Conservation (phyloP, 352 stramenopile species). For the Pythium guiyangense region DNA sequence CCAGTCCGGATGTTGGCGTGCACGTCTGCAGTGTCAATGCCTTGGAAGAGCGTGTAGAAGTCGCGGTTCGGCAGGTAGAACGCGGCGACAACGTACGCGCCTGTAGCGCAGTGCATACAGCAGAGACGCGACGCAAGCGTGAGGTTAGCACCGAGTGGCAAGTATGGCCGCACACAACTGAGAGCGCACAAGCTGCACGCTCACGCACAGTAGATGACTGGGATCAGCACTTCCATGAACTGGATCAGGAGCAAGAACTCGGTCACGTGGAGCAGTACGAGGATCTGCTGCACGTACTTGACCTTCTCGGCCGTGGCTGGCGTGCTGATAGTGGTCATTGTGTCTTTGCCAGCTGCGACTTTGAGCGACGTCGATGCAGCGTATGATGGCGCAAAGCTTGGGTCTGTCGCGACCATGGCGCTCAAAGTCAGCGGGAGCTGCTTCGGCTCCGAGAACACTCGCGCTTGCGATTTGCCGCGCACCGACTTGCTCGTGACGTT, state of each 20-base stretch:
- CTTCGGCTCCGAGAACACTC: constrained; percentile 5
- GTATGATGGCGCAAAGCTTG: not conserved
- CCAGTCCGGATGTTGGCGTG: constrained; percentile 12
- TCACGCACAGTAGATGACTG: constrained; percentile 17
- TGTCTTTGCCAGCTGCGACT: not conserved
- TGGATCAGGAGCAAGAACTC: constrained; percentile 23
- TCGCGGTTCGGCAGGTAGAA: constrained; percentile 20
- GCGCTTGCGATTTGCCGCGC: constrained; percentile 3
- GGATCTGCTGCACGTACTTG: constrained; percentile 10
- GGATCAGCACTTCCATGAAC: constrained; percentile 21
- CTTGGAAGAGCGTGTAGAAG: constrained; percentile 17
- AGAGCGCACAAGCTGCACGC: not conserved
- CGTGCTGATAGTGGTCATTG: no score
- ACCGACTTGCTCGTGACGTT: constrained; percentile 1
- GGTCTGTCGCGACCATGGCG: not conserved
- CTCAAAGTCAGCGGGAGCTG: not conserved
- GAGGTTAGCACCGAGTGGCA: no score
- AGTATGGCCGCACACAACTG: no score
- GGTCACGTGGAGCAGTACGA: constrained; percentile 17
- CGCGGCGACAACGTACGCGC: constrained; percentile 7
- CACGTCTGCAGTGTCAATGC: constrained; percentile 4
- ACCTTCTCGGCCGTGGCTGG: not conserved
- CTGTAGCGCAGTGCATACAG: not conserved
- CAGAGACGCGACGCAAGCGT: no score
- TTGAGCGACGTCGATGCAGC: not conserved